These are phyloP conservation scores for Aspergillus saccharolyticus DNA, from an alignment of 495 filamentous ascomycete species.

Conservation along the genomic window DNA sequence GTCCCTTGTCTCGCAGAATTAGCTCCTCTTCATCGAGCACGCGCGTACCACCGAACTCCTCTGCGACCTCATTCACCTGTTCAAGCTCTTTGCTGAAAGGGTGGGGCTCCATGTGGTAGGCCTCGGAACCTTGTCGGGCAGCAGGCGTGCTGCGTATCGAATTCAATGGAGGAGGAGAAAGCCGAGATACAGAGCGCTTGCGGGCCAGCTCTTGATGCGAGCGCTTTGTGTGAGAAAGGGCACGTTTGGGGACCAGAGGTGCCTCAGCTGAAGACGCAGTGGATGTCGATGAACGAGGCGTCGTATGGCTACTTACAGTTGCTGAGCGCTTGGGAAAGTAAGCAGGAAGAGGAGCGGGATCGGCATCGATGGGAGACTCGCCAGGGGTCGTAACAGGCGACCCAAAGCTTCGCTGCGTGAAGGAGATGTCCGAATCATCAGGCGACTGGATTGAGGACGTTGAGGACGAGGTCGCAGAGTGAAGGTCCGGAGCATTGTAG, in stretches of 20 bases:
- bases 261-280: slow-evolving; percentile 47
- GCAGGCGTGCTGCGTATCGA: slow-evolving; percentile 31
- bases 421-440: slow-evolving; percentile 59
- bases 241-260: slow-evolving; percentile 66
- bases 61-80: slow-evolving; percentile 63
- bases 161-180: slow-evolving; percentile 38
- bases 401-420: slow-evolving; percentile 52
- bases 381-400: slow-evolving; percentile 67
- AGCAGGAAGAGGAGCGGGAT: slow-evolving; percentile 61
- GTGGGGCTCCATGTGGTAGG: slow-evolving; percentile 42
- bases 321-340: slow-evolving; percentile 64
- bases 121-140: slow-evolving; percentile 37
- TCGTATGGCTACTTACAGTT: slow-evolving; percentile 32
- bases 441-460: slow-evolving; percentile 50
- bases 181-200: slow-evolving; percentile 58
- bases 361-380: slow-evolving; percentile 60
- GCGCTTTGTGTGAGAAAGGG: slow-evolving; percentile 80
- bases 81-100: slow-evolving; percentile 49
- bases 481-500: slow-evolving; percentile 83
- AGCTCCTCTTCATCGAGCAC: slow-evolving; percentile 69
- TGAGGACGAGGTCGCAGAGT: slow-evolving; percentile 51
- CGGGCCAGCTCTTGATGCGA: slow-evolving; percentile 62
- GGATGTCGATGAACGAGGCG: slow-evolving; percentile 37
- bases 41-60: slow-evolving; percentile 69
- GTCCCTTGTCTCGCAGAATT: slow-evolving; percentile 57